Evolutionary conservation across 345 rosid genomes (phyloP).

Genomic region (Theobroma cacao): DNA sequence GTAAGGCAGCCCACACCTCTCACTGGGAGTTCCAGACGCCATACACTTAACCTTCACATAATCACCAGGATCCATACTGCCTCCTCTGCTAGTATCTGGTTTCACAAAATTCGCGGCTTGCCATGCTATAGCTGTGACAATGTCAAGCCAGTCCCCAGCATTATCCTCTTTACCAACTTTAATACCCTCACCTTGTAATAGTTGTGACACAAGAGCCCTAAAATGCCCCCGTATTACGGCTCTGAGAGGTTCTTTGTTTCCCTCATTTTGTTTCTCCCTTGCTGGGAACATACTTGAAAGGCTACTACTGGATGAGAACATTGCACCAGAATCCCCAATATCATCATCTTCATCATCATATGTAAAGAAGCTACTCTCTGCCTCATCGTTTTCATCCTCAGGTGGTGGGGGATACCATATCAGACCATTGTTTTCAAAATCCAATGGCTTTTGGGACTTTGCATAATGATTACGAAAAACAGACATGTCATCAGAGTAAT

Average conservation of each 20-base stretch:
- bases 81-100: constrained; percentile 96
- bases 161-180: constrained; percentile 42
- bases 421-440: constrained; percentile 78
- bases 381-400: constrained; percentile 81
- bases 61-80: constrained; percentile 97
- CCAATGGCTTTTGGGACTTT: constrained; percentile 52
- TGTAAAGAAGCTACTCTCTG: constrained; percentile 59
- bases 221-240: constrained; percentile 82
- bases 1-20: constrained; percentile 52
- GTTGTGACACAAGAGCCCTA: constrained; percentile 94
- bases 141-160: constrained; percentile 75
- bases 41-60: constrained; percentile 96
- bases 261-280: constrained; percentile 64
- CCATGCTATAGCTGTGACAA: constrained; percentile 79
- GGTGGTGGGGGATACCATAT: constrained; percentile 96
- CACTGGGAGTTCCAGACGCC: constrained; percentile 78
- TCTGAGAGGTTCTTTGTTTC: constrained; percentile 67
- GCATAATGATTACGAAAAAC: constrained; percentile 34
- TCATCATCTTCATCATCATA: constrained; percentile 91
- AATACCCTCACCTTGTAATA: constrained; percentile 75
- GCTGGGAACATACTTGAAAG: constrained; percentile 60
- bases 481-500: constrained; percentile 41
- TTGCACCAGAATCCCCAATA: constrained; percentile 70
- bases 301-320: constrained; percentile 74
- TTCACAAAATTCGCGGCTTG: constrained; percentile 94